phyloP scores from a whole-genome alignment of 306 rosid genomes.

The Spatholobus suberectus region DNA sequence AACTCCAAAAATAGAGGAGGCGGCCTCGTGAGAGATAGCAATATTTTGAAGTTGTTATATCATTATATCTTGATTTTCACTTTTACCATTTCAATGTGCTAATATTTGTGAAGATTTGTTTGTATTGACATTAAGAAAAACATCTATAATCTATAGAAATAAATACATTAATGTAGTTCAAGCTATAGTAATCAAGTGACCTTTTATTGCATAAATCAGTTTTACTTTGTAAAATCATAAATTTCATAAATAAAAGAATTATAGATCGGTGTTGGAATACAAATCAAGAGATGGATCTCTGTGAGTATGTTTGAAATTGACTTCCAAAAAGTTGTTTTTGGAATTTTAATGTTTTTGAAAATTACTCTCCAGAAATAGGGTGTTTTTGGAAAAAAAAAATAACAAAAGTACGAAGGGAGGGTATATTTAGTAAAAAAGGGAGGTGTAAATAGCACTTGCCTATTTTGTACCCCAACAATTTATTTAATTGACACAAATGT shows the following conservation, averaged over 20 bases:
- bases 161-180: background rate
- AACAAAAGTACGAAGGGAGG: too few species aligned
- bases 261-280: too few species aligned
- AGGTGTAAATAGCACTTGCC: too few species aligned
- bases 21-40: background rate
- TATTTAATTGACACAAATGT: too few species aligned
- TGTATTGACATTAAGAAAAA: background rate
- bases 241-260: background rate
- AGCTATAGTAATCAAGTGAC: slow-evolving; percentile 15
- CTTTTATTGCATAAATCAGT: slow-evolving; percentile 14
- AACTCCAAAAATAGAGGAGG: background rate
- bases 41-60: slow-evolving; percentile 8
- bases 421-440: too few species aligned
- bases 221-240: background rate
- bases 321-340: too few species aligned
- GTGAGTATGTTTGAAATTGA: too few species aligned
- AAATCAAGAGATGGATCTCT: too few species aligned
- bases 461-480: too few species aligned
- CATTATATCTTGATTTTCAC: background rate
- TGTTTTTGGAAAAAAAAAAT: too few species aligned
- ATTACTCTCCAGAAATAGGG: too few species aligned
- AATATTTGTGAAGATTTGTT: background rate
- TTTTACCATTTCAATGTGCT: slow-evolving; percentile 12
- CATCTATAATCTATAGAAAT: background rate
- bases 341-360: too few species aligned